These are phyloP conservation scores for Colletotrichum sidae DNA, from an alignment of 2,329 filamentous ascomycete species.

Conservation along the genomic window DNA sequence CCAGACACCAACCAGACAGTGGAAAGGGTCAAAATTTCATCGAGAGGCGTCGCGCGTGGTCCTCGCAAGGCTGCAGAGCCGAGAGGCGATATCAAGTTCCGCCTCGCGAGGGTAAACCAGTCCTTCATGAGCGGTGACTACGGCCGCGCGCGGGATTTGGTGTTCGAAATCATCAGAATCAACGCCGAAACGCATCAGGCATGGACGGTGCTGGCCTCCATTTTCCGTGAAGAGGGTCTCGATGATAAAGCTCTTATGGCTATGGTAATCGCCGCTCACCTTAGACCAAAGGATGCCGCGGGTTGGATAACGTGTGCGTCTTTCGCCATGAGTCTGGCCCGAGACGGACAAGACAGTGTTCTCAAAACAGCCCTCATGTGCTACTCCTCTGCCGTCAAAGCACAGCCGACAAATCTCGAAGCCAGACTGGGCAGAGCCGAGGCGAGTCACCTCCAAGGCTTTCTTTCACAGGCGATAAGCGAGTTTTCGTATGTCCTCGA, in stretches of 20 bases:
- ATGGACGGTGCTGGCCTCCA: conserved; percentile 71
- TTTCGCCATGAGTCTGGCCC: conserved; percentile 64
- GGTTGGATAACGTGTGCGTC: conserved; percentile 71
- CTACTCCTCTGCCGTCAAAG: conserved; percentile 69
- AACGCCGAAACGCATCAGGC: conserved; percentile 75
- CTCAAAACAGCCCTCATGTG: conserved; percentile 68
- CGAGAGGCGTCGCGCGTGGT: conserved; percentile 50
- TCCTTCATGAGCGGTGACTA: conserved; percentile 74
- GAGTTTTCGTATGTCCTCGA: conserved; percentile 69
- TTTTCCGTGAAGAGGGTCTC: conserved; percentile 71
- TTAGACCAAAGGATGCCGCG: conserved; percentile 69
- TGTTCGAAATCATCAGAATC: conserved; percentile 74
- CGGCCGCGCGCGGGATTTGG: conserved; percentile 67
- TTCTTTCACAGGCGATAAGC: conserved; percentile 63
- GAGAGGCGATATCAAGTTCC: conserved; percentile 76
- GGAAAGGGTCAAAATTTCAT: conserved; percentile 20
- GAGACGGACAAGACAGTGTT: conserved; percentile 59
- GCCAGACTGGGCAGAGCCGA: conserved; percentile 71
- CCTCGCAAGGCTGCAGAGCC: conserved; percentile 74
- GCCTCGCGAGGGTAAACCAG: conserved; percentile 74
- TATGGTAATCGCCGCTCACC: conserved; percentile 71
- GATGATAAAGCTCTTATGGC: conserved; percentile 68
- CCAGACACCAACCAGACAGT: neutral
- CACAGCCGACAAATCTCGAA: conserved; percentile 67
- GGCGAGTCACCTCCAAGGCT: conserved; percentile 66